Evolutionary conservation across 1,139 yeast species (phyloP).

Genomic region (Suhomyces guaymorum): DNA sequence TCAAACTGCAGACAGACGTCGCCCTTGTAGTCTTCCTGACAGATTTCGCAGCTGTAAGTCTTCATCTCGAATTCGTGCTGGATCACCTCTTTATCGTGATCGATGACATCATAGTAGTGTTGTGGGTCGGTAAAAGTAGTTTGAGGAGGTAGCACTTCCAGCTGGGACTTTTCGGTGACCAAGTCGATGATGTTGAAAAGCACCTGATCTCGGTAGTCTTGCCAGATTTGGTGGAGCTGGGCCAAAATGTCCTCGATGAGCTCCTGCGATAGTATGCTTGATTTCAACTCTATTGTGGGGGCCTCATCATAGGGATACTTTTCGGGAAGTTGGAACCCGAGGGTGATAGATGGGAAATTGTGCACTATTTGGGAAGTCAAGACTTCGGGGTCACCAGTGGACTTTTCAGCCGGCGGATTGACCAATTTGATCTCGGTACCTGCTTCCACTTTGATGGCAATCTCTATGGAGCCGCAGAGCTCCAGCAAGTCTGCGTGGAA

Average conservation of each 20-base stretch:
- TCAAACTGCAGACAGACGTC: slow-evolving; percentile 40
- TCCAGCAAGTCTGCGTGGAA: slow-evolving; percentile 21
- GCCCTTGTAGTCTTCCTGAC: slow-evolving; percentile 58
- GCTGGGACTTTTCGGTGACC: slow-evolving; percentile 29
- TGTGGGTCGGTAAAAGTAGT: slow-evolving; percentile 12
- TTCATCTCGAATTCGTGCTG: slow-evolving; percentile 33
- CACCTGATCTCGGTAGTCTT: slow-evolving; percentile 40
- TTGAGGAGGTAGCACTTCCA: slow-evolving; percentile 6
- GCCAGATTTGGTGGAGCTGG: slow-evolving; percentile 36
- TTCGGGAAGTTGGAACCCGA: slow-evolving; percentile 30
- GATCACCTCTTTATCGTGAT: slow-evolving; percentile 22
- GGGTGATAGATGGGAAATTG: slow-evolving; percentile 33
- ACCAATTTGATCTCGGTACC: slow-evolving; percentile 16
- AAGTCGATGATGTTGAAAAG: slow-evolving; percentile 50
- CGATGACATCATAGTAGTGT: slow-evolving; percentile 18
- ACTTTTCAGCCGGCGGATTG: not conserved
- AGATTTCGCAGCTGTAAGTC: slow-evolving; percentile 59
- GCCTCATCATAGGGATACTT: slow-evolving; percentile 31
- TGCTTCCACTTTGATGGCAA: slow-evolving; percentile 29
- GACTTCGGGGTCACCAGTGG: not conserved
- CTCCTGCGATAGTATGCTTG: slow-evolving; percentile 23
- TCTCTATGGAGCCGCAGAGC: slow-evolving; percentile 25
- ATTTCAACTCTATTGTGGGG: slow-evolving; percentile 25
- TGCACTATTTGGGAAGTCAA: slow-evolving; percentile 13
- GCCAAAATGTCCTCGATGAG: slow-evolving; percentile 17